Conservation (phyloP, 257 asterid species). For the Coffea canephora region DNA sequence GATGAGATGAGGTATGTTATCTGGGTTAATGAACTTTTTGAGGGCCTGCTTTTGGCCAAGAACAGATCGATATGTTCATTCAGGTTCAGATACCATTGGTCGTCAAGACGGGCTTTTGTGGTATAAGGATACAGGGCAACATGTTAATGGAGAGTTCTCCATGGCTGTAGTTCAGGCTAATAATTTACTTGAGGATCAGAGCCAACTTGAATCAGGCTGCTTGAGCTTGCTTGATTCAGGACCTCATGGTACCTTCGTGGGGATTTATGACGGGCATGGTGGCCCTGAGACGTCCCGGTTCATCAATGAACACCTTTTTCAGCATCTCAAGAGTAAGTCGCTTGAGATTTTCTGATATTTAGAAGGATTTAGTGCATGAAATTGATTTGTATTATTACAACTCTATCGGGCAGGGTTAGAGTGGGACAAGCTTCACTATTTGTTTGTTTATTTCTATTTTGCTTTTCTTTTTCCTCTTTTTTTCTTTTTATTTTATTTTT, state of each 20-base stretch:
- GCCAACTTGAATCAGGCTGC: conserved; percentile 67
- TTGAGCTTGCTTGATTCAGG: conserved; percentile 57
- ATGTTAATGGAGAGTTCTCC: conserved; percentile 65
- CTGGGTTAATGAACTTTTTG: conserved; percentile 56
- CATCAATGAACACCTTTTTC: conserved; percentile 59
- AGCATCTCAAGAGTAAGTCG: conserved; percentile 64
- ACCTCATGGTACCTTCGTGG: conserved; percentile 67
- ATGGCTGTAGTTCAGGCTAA: conserved; percentile 87
- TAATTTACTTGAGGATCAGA: conserved; percentile 69
- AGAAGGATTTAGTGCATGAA: background rate
- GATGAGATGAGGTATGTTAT: conserved; percentile 80
- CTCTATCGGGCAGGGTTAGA: background rate
- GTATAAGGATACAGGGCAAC: conserved; percentile 73
- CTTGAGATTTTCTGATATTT: background rate
- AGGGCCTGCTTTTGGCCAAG: conserved; percentile 65
- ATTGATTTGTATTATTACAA: background rate
- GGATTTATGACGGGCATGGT: conserved; percentile 77
- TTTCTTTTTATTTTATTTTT: no score
- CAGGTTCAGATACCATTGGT: conserved; percentile 53
- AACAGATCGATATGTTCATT: conserved; percentile 40
- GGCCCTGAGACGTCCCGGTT: conserved; percentile 71
- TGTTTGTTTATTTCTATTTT: background rate
- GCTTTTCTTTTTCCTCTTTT: background rate
- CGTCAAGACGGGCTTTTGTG: conserved; percentile 68
- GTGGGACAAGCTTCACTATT: background rate